phyloP scores from a whole-genome alignment of 2,329 filamentous ascomycete genomes.

The Aspergillus texensis region DNA sequence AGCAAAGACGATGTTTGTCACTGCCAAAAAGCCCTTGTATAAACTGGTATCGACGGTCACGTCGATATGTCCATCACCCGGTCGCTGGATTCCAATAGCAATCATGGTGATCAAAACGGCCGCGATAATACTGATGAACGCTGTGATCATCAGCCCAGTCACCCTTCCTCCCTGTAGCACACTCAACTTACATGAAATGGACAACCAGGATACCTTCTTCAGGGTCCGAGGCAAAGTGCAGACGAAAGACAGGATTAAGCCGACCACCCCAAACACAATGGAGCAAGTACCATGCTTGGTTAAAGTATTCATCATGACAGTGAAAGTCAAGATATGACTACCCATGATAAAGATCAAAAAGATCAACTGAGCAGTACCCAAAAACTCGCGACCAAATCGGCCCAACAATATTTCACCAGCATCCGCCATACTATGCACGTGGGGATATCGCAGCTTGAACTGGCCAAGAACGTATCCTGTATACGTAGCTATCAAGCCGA shows the following conservation, averaged over 20 bases:
- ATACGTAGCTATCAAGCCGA: constrained; percentile 58
- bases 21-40: constrained; percentile 57
- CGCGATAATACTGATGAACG: constrained; percentile 63
- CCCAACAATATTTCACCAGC: constrained; percentile 64
- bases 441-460: constrained; percentile 57
- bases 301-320: constrained; percentile 65
- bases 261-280: constrained; percentile 61
- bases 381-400: constrained; percentile 60
- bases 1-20: constrained; percentile 68
- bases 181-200: constrained; percentile 48
- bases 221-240: constrained; percentile 63
- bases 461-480: constrained; percentile 61
- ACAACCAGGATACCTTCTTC: constrained; percentile 61
- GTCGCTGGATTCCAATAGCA: constrained; percentile 57
- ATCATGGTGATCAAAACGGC: constrained; percentile 68
- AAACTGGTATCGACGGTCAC: constrained; percentile 46
- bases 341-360: constrained; percentile 68
- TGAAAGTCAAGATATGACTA: constrained; percentile 68
- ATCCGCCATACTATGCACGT: constrained; percentile 67
- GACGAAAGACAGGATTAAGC: constrained; percentile 57
- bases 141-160: neutral
- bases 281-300: constrained; percentile 62
- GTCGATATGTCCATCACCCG: constrained; percentile 30
- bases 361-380: constrained; percentile 62
- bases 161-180: neutral